Evolutionary conservation across 2,329 filamentous ascomycete genomes (phyloP).

Genomic region (Ceratocystis diversiconidia): DNA sequence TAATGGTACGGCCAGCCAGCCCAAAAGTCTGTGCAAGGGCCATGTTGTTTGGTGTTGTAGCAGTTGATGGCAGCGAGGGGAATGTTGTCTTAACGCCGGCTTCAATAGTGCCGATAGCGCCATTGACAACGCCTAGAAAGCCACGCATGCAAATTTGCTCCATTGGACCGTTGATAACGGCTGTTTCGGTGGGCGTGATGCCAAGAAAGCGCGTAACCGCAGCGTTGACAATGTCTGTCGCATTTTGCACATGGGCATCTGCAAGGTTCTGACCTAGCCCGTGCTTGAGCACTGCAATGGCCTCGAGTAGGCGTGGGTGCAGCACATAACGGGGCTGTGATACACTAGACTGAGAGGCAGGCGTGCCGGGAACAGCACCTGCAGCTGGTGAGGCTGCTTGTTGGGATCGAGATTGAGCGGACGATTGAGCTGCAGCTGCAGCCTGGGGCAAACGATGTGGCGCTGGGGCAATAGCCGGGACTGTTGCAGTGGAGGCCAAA

Average conservation of each 20-base stretch:
- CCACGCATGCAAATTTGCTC: constrained; percentile 34
- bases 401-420: neutral
- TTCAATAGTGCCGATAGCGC: constrained; percentile 28
- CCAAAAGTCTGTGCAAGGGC: constrained; percentile 16
- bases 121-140: constrained; percentile 30
- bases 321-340: constrained; percentile 27
- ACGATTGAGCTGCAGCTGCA: neutral
- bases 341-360: constrained; percentile 8
- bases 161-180: constrained; percentile 33
- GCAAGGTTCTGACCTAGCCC: constrained; percentile 34
- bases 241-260: constrained; percentile 30
- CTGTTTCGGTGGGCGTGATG: constrained; percentile 28
- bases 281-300: constrained; percentile 34
- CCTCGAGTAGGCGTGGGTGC: constrained; percentile 30
- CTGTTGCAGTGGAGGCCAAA: neutral
- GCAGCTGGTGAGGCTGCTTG: constrained; percentile 14
- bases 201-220: constrained; percentile 39
- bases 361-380: constrained; percentile 7
- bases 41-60: constrained; percentile 20
- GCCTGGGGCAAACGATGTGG: neutral
- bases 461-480: neutral
- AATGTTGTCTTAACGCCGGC: constrained; percentile 24
- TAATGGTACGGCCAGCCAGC: constrained; percentile 22
- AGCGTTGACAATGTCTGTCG: constrained; percentile 37
- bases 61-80: constrained; percentile 19